These are phyloP conservation scores for Plasmopara viticola DNA, from an alignment of 352 stramenopile species.

Conservation along the genomic window DNA sequence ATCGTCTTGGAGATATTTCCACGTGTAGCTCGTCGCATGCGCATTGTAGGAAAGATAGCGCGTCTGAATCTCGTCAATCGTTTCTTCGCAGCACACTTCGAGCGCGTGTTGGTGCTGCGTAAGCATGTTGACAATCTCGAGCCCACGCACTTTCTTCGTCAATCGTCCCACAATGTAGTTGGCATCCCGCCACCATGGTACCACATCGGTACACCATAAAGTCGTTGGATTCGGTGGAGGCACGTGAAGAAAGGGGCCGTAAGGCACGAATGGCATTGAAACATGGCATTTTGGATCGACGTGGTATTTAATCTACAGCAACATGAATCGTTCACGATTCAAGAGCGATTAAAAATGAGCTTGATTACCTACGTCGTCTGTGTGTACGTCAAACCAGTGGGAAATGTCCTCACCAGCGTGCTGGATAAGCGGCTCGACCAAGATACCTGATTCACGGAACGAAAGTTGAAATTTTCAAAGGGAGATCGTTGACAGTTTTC, in stretches of 20 bases:
- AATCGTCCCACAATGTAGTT: slow-evolving; percentile 67
- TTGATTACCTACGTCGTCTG: slow-evolving; percentile 41
- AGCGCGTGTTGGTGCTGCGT: slow-evolving; percentile 82
- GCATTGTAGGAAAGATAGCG: slow-evolving; percentile 84
- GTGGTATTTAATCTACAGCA: slow-evolving; percentile 61
- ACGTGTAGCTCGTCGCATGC: slow-evolving; percentile 90
- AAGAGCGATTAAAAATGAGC: neutral
- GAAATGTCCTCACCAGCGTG: slow-evolving; percentile 87
- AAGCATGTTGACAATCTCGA: slow-evolving; percentile 88
- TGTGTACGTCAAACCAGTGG: slow-evolving; percentile 87
- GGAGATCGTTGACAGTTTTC: no score
- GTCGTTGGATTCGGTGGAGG: slow-evolving; percentile 70
- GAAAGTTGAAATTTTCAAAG: neutral
- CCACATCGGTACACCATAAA: slow-evolving; percentile 66
- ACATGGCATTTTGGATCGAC: slow-evolving; percentile 72
- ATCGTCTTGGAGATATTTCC: slow-evolving; percentile 81
- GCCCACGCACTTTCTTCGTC: slow-evolving; percentile 58
- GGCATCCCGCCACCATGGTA: slow-evolving; percentile 87
- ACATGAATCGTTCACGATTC: neutral
- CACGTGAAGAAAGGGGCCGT: slow-evolving; percentile 85
- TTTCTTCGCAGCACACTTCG: slow-evolving; percentile 84
- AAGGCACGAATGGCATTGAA: slow-evolving; percentile 73
- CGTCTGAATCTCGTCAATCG: slow-evolving; percentile 81
- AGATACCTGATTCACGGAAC: slow-evolving; percentile 31
- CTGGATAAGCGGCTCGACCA: slow-evolving; percentile 77